Percentiles rank a stretch among this genome's conserved stretches.
phyloP scores from a whole-genome alignment of 495 filamentous ascomycete species.

The Daldinia grandis region DNA sequence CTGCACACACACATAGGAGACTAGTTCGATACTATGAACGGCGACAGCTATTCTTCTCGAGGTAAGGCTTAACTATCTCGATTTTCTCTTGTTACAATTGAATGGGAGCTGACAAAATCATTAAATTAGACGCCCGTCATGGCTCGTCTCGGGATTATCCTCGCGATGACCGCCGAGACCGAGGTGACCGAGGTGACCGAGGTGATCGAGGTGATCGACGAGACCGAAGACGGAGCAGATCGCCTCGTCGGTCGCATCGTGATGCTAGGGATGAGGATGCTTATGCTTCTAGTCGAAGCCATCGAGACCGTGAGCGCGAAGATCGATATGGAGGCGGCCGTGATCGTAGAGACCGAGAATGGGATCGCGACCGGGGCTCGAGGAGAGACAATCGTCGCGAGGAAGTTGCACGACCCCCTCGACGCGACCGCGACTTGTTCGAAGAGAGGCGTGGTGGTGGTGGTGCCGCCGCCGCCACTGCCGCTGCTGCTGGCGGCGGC shows the following conservation, averaged over 20 bases:
- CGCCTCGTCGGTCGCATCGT: slow-evolving; percentile 62
- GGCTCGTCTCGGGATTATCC: slow-evolving; percentile 76
- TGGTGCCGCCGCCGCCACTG: no score
- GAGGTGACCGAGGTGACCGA: slow-evolving; percentile 61
- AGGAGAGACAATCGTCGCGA: slow-evolving; percentile 66
- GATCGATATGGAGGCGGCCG: slow-evolving; percentile 73
- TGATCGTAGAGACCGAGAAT: slow-evolving; percentile 63
- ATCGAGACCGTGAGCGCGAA: slow-evolving; percentile 89
- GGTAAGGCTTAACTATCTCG: slow-evolving; percentile 56
- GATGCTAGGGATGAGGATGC: slow-evolving; percentile 79
- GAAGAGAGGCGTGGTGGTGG: slow-evolving; percentile 69
- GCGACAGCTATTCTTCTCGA: slow-evolving; percentile 83
- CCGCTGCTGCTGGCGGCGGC: slow-evolving; percentile 48
- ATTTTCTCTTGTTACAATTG: slow-evolving; percentile 43
- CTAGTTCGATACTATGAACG: slow-evolving; percentile 74
- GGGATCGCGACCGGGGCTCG: slow-evolving; percentile 75
- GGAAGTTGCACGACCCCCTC: slow-evolving; percentile 66
- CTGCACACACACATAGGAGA: neutral
- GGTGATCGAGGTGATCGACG: slow-evolving; percentile 57
- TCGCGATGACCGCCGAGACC: slow-evolving; percentile 48
- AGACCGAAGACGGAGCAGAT: slow-evolving; percentile 62
- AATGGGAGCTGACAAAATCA: slow-evolving; percentile 56
- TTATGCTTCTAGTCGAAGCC: slow-evolving; percentile 89
- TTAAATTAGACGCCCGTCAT: slow-evolving; percentile 62
- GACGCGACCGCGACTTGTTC: slow-evolving; percentile 69